phyloP scores from a whole-genome alignment of 495 filamentous ascomycete genomes.

The Acidomyces sp. region DNA sequence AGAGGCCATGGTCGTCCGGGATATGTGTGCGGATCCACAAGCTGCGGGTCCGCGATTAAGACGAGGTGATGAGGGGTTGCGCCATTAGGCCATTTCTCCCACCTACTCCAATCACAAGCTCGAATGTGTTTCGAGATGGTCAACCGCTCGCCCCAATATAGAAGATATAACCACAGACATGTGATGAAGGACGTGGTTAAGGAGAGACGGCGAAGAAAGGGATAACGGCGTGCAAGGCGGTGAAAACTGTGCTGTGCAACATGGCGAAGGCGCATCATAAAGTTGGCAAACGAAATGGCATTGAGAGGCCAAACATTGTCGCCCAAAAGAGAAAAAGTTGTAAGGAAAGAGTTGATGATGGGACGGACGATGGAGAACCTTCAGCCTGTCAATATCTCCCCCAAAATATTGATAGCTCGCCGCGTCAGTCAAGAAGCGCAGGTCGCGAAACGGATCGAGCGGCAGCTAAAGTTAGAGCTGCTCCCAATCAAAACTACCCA shows the following conservation, averaged over 20 bases:
- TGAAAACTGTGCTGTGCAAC: constrained; percentile 1
- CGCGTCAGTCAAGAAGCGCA: too few relatives aligned
- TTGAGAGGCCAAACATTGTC: too few relatives aligned
- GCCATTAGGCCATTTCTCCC: constrained; percentile 77
- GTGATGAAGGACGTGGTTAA: constrained; percentile 6
- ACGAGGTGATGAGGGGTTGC: constrained; percentile 74
- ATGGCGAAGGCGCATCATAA: constrained; percentile 16
- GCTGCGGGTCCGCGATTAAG: constrained; percentile 90
- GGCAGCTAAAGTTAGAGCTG: too few relatives aligned
- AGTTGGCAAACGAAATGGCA: too few relatives aligned
- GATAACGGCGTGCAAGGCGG: constrained; percentile 9
- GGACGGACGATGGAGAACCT: too few relatives aligned
- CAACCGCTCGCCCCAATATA: constrained; percentile 87
- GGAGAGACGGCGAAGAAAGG: constrained; percentile 10
- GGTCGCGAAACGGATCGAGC: too few relatives aligned
- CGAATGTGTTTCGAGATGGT: constrained; percentile 57
- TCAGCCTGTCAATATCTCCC: too few relatives aligned
- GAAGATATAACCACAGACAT: constrained; percentile 53
- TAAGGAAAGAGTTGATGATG: too few relatives aligned
- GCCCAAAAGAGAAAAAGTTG: too few relatives aligned
- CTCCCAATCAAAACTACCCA: too few relatives aligned
- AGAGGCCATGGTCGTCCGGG: constrained; percentile 85
- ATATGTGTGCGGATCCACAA: constrained; percentile 95
- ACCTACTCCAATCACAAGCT: constrained; percentile 67
- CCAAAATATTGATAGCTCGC: too few relatives aligned